Percentiles rank a stretch among this genome's conserved stretches.
phyloP scores from a whole-genome alignment of 2,329 filamentous ascomycete species.

The Cercospora sp. region DNA sequence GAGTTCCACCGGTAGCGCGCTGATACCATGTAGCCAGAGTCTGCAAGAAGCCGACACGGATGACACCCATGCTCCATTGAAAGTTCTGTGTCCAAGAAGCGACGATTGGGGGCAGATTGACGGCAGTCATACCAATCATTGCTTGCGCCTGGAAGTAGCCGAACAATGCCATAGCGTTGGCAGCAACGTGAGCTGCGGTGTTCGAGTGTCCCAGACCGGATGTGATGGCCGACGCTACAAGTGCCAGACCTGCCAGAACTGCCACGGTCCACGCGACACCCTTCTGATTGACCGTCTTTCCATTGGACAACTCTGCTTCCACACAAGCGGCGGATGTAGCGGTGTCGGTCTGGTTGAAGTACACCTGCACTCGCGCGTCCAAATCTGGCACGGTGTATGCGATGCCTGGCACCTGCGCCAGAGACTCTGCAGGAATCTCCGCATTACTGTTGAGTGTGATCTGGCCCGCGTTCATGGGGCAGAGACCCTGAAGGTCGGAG shows the following conservation, averaged over 20 bases:
- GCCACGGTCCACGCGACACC: constrained; percentile 89
- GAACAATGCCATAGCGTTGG: constrained; percentile 91
- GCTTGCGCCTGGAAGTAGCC: constrained; percentile 93
- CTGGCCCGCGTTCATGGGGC: constrained; percentile 84
- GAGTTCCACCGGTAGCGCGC: constrained; percentile 83
- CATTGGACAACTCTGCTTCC: constrained; percentile 84
- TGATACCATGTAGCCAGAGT: constrained; percentile 93
- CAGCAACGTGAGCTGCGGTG: constrained; percentile 89
- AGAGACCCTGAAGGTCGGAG: constrained; percentile 69
- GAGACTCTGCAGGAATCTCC: constrained; percentile 56
- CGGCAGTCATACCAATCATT: constrained; percentile 80
- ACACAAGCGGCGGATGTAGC: constrained; percentile 75
- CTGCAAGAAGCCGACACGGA: constrained; percentile 83
- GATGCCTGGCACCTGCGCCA: constrained; percentile 72
- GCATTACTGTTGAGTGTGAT: constrained; percentile 75
- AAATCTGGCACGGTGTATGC: constrained; percentile 89
- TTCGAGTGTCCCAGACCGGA: constrained; percentile 91
- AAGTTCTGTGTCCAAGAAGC: constrained; percentile 96
- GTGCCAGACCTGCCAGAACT: constrained; percentile 78
- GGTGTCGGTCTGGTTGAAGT: constrained; percentile 70
- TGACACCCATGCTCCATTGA: constrained; percentile 97
- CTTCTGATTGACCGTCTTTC: constrained; percentile 84
- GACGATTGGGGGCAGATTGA: constrained; percentile 82
- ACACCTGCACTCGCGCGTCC: constrained; percentile 79
- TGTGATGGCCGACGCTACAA: constrained; percentile 82